phyloP scores from a whole-genome alignment of 345 rosid species.

The Pistacia vera region DNA sequence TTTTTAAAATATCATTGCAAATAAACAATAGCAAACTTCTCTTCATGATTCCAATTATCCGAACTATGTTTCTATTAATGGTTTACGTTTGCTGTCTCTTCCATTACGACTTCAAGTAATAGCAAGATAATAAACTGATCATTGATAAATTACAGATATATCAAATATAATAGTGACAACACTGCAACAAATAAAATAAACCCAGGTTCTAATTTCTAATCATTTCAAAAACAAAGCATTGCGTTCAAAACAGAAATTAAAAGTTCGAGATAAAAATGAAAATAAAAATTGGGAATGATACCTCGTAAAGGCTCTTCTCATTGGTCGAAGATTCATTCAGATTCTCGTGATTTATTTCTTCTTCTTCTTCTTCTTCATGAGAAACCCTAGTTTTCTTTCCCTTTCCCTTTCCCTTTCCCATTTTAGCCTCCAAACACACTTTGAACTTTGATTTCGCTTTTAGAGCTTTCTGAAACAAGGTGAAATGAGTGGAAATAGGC shows the following conservation, averaged over 20 bases:
- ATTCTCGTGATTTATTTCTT: conserved; percentile 28
- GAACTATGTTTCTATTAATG: neutral
- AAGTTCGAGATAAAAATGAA: neutral
- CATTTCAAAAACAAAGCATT: neutral
- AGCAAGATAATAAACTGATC: neutral
- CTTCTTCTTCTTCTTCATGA: conserved; percentile 19
- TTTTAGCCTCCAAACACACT: conserved; percentile 16
- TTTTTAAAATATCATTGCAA: neutral
- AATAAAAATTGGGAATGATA: conserved; percentile 18
- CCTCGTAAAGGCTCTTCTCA: conserved; percentile 61
- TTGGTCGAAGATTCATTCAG: conserved; percentile 23
- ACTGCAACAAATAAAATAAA: neutral
- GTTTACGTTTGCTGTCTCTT: neutral
- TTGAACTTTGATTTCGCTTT: neutral
- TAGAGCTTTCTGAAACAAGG: neutral
- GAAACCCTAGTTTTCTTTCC: conserved; percentile 59
- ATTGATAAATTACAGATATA: neutral
- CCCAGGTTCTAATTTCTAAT: neutral
- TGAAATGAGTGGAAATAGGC: neutral
- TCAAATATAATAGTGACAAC: neutral
- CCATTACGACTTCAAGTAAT: neutral
- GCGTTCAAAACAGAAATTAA: neutral
- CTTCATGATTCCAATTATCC: neutral
- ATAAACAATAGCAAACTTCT: neutral
- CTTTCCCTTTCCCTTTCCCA: conserved; percentile 72